Evolutionary conservation across 345 rosid species (phyloP).

Genomic region (Linum trigynum): DNA sequence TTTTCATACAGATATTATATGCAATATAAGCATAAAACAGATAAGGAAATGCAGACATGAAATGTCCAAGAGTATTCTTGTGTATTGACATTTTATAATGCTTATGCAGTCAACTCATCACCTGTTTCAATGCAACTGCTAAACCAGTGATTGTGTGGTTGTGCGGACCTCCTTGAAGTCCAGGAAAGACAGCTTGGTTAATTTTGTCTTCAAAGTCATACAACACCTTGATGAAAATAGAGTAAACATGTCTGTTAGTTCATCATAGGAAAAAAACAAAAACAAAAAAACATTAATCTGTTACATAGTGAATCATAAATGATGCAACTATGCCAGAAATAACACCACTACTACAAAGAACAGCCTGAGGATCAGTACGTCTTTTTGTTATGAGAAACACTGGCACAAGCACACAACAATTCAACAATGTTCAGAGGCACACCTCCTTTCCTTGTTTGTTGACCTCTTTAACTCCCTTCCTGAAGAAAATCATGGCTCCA

Average conservation of each 20-base stretch:
- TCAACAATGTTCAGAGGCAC: slow-evolving; percentile 2
- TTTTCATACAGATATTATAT: no score
- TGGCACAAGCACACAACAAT: no score
- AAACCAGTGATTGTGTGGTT: slow-evolving; percentile 96
- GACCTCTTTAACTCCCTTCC: slow-evolving; percentile 84
- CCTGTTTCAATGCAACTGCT: slow-evolving; percentile 96
- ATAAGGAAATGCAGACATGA: background rate
- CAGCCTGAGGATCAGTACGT: no score
- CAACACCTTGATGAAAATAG: slow-evolving; percentile 42
- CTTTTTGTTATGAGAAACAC: no score
- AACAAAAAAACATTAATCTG: background rate
- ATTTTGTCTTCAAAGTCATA: slow-evolving; percentile 95
- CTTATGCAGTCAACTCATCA: slow-evolving; percentile 7
- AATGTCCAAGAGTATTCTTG: background rate
- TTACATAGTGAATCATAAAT: background rate
- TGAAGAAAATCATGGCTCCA: slow-evolving; percentile 98
- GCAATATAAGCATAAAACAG: background rate
- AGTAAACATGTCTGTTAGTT: slow-evolving; percentile 7
- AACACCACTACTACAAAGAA: no score
- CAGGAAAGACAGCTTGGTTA: slow-evolving; percentile 96
- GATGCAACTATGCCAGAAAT: background rate
- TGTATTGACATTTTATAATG: background rate
- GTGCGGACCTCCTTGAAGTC: slow-evolving; percentile 99
- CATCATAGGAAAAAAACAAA: background rate
- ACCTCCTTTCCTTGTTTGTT: slow-evolving; percentile 98